Base-by-base conservation (phyloP, 1,139 yeast genomes). In the Suhomyces bolitotheri region DNA sequence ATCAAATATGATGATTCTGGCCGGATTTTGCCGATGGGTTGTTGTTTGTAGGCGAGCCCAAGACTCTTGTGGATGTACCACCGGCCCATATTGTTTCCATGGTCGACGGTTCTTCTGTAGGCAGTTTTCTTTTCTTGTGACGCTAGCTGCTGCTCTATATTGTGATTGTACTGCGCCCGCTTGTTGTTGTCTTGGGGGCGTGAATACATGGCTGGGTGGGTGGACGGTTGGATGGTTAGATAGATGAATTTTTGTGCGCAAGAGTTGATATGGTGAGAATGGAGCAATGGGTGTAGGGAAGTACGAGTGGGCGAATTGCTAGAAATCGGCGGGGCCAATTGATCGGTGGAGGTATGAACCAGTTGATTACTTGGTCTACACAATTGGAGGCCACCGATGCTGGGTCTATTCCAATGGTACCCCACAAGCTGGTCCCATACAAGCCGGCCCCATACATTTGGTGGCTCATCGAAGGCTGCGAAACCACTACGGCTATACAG, bases 41-140 rank as follows among this genome's bases (percentile, higher is more conserved):
- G 79, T 44, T 46, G 51, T 27, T 59, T 55, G 30, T 56, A 60
- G 27, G 57, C 55, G 10, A 64, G 42, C 4, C 87, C 87, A 41
- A 77, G 64, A 34, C 76, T 71, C 51, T 86, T 73, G 34, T 73
- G 70, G 19, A 85, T 66, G 49, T 77, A 71, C 78, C 88, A 79
- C 43, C 88, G 66, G 5, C 90, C 89, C 71, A 84, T 78, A 25
- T 87, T 79, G 39, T 88, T 82, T 17, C 95, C 95, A 61, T 86
- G 89, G 58, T 90, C 97, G 7, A 88, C 85, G 1, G 95, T 86
- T 53, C 95, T 76, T 52, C 96, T 71, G 50, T 80, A 86, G 6
- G 84, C 78, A 7, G 80, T 64, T 44, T 76, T 63, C 55, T 70
- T 64, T 27, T 71, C 73, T 41, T 66, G 75, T 26, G 71, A 66